A percentile compares a stretch with the other conserved stretches of the same genome.
phyloP scores from a whole-genome alignment of 2,329 filamentous ascomycete species.

The Myriosclerotinia curreyana region DNA sequence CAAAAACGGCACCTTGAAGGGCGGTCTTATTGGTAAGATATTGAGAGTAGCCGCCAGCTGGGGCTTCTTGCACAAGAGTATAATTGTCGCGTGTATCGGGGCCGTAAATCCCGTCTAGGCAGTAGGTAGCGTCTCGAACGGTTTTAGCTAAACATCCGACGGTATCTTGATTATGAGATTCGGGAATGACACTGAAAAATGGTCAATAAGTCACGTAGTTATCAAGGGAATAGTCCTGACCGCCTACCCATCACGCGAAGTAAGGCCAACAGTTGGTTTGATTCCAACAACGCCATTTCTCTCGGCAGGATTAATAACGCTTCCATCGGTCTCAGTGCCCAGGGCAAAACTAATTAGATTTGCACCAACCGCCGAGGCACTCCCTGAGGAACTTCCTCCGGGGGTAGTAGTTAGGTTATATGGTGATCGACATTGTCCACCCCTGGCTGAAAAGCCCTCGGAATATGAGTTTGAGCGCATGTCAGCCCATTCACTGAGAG shows the following conservation, averaged over 20 bases:
- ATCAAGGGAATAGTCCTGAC: not conserved
- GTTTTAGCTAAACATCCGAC: conserved; percentile 66
- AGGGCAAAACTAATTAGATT: conserved; percentile 63
- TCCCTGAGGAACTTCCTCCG: conserved; percentile 66
- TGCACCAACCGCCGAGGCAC: conserved; percentile 60
- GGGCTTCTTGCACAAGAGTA: conserved; percentile 56
- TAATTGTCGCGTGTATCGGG: conserved; percentile 63
- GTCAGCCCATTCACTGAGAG: conserved; percentile 70
- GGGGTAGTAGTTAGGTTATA: conserved; percentile 69
- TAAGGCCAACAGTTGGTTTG: conserved; percentile 73
- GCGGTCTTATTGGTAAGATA: conserved; percentile 39
- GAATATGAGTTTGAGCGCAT: conserved; percentile 67
- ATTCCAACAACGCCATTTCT: conserved; percentile 68
- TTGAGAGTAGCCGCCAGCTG: conserved; percentile 54
- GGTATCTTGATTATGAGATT: conserved; percentile 64
- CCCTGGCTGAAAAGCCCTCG: conserved; percentile 63
- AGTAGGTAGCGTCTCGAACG: conserved; percentile 65
- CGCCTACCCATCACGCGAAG: conserved; percentile 53
- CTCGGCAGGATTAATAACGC: conserved; percentile 69
- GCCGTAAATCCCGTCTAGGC: conserved; percentile 66
- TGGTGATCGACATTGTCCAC: conserved; percentile 61
- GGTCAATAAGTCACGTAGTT: not conserved
- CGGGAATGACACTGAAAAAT: conserved; percentile 58
- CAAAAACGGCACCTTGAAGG: conserved; percentile 62
- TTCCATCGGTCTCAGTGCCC: conserved; percentile 73